Base-by-base conservation (phyloP, 176 grass and related monocot genomes). In the Aegilops sharonensis region DNA sequence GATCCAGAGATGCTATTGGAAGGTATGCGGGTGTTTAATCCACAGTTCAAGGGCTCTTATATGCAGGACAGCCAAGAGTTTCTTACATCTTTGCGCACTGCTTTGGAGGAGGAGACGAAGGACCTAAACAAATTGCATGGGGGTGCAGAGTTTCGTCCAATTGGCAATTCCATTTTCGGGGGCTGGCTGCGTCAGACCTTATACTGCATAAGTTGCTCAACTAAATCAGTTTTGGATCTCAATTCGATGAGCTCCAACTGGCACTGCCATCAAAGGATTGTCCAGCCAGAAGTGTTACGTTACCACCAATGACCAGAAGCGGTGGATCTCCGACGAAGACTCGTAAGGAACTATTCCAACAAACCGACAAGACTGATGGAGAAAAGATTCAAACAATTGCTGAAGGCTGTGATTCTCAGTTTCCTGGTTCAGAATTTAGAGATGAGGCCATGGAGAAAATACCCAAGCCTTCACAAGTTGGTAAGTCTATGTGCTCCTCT, bases 41-140 rank as follows among this genome's bases (percentile, higher is more conserved):
- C 75, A 20, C 79, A 65, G 45, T 98, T 83, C 20, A 14, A 40
- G 23, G 70, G 61, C 8, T 68, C 48, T 34, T 40, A 52, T 50
- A 88, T 94, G 80, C 88, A 89, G 2, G 90, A 98, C 70, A 95
- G 95, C 81, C 83, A 89, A 60, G 93, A 98, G 59, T 83, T 98
- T 17, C 88, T 98, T 31, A 24, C 60, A 5, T 89, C 25, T 83
- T 77, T 98, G 57, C 70, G 54, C 62, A 60, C 77, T 68, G 84
- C 68, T 42, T 92, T 98, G 69, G n/a, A 29, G 54, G 31, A 68
- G 2, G 95, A 98, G 73, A 37, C 21, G 9, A 84, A 92, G 78
- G 83, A 84, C 87, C 36, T 36, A 47, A 52, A 45, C 13, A 30
- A 84, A 66, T 56, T 68, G 36, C 57, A 85, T 66, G 59, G 54